Percentiles rank a stretch among this genome's conserved stretches.
Conservation (phyloP, 2,329 filamentous ascomycete species). For the Nemania diffusa region DNA sequence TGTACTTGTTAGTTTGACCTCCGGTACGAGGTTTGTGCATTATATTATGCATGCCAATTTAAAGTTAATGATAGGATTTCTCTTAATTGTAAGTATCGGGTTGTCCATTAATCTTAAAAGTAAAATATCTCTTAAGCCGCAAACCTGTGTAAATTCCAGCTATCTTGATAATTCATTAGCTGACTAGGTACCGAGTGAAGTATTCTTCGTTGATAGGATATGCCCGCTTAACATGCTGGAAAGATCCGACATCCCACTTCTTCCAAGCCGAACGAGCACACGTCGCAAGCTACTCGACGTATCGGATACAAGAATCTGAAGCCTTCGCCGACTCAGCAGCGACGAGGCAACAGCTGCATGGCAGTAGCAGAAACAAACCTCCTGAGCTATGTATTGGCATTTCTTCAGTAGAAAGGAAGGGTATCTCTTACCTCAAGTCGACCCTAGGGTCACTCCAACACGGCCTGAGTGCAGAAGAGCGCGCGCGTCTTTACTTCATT, state of each 20-base stretch:
- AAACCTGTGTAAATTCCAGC: neutral
- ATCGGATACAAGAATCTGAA: slow-evolving; percentile 37
- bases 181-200: slow-evolving; percentile 13
- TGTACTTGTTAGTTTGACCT: no score
- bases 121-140: no score
- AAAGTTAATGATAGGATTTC: neutral
- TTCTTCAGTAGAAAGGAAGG: slow-evolving; percentile 38
- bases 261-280: slow-evolving; percentile 39
- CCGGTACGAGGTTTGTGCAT: neutral
- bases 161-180: neutral
- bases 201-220: slow-evolving; percentile 36
- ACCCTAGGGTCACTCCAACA: slow-evolving; percentile 40
- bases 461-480: slow-evolving; percentile 34
- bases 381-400: slow-evolving; percentile 42
- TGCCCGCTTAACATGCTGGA: slow-evolving; percentile 38
- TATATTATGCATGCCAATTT: neutral
- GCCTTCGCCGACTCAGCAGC: slow-evolving; percentile 29
- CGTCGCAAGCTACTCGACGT: slow-evolving; percentile 35
- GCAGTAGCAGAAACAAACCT: neutral
- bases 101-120: neutral
- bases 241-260: slow-evolving; percentile 41
- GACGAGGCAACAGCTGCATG: neutral
- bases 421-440: slow-evolving; percentile 40
- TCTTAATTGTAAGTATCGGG: neutral
- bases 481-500: slow-evolving; percentile 35